phyloP scores from a whole-genome alignment of 495 filamentous ascomycete genomes.

The Hypoxylon intermedium region DNA sequence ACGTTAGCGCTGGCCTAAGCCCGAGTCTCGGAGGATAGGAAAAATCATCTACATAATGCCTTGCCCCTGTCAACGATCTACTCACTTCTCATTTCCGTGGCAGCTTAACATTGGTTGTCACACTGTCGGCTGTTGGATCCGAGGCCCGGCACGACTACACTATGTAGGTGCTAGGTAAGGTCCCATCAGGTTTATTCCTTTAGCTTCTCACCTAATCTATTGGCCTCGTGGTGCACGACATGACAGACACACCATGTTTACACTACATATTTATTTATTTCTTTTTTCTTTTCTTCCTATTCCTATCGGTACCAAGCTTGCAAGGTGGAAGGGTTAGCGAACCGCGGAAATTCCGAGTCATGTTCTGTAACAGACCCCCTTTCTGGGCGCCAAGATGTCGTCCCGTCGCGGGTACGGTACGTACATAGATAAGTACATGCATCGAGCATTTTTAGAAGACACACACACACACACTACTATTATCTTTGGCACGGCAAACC shows the following conservation, averaged over 20 bases:
- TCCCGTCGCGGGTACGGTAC: slow-evolving; percentile 8
- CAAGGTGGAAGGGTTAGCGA: slow-evolving; percentile 15
- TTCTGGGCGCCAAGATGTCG: slow-evolving; percentile 35
- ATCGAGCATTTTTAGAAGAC: too few species aligned
- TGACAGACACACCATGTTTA: too few species aligned
- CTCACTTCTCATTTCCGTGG: slow-evolving; percentile 42
- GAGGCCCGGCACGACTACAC: slow-evolving; percentile 28
- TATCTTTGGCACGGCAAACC: not conserved
- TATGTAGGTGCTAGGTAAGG: too few species aligned
- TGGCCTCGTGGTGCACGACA: slow-evolving; percentile 33
- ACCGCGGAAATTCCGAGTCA: slow-evolving; percentile 33
- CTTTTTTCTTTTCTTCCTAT: slow-evolving; percentile 24
- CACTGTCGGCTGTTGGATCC: slow-evolving; percentile 30
- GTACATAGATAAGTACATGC: slow-evolving; percentile 5
- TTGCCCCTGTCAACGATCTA: slow-evolving; percentile 38
- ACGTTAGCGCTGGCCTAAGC: too few species aligned
- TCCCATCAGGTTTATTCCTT: slow-evolving; percentile 16
- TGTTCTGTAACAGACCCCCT: slow-evolving; percentile 19
- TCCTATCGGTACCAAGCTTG: slow-evolving; percentile 35
- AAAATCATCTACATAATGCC: slow-evolving; percentile 42
- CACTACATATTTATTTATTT: not conserved
- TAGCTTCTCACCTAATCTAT: slow-evolving; percentile 37
- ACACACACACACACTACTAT: too few species aligned
- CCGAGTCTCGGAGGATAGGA: too few species aligned
- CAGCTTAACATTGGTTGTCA: slow-evolving; percentile 35